These are phyloP conservation scores for Aspergillus udagawae DNA, from an alignment of 2,329 filamentous ascomycete genomes.

Conservation along the genomic window DNA sequence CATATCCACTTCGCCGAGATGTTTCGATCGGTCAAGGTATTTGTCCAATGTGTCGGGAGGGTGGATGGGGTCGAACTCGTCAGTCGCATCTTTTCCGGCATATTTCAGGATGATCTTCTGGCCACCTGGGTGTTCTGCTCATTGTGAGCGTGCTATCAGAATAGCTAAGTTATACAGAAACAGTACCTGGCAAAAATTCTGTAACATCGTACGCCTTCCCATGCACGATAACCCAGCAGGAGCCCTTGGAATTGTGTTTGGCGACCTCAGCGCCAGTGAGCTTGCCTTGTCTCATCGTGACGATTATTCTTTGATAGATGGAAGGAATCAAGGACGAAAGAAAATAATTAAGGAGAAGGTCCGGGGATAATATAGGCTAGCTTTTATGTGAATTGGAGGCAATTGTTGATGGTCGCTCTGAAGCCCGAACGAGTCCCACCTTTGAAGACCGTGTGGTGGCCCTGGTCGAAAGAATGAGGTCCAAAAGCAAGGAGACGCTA, in stretches of 20 bases:
- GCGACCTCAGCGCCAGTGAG: constrained; percentile 57
- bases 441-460: neutral
- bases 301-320: constrained; percentile 3
- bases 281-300: constrained; percentile 26
- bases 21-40: constrained; percentile 80
- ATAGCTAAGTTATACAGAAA: neutral
- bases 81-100: constrained; percentile 89
- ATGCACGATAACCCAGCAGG: constrained; percentile 89
- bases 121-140: constrained; percentile 76
- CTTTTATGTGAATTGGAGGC: neutral
- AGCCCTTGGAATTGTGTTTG: constrained; percentile 75
- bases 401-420: neutral
- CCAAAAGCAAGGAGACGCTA: neutral
- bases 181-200: constrained; percentile 70
- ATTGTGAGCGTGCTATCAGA: neutral
- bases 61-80: constrained; percentile 85
- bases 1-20: constrained; percentile 89
- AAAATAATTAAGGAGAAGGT: neutral
- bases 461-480: neutral
- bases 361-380: neutral
- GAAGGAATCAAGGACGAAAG: constrained; percentile 1
- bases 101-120: constrained; percentile 95
- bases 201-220: constrained; percentile 88
- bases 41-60: constrained; percentile 80
- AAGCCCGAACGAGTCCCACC: neutral